A percentile compares a stretch with the other conserved stretches of the same genome.
Evolutionary conservation across 345 rosid genomes (phyloP).

Genomic region (Populus alba): DNA sequence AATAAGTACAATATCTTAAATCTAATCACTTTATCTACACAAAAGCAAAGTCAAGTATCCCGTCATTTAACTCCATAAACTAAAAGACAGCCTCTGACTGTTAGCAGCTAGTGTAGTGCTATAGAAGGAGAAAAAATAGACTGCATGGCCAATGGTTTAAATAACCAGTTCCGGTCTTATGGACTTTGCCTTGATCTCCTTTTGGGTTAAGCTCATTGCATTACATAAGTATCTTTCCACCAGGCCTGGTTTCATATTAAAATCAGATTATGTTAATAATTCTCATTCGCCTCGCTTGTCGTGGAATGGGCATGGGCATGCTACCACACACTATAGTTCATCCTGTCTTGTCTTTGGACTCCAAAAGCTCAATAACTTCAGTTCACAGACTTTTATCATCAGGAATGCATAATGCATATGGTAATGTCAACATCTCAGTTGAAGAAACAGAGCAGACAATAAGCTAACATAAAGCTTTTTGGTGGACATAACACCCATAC

Average conservation of each 20-base stretch:
- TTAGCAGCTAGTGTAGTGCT: background rate
- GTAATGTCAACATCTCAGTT: background rate
- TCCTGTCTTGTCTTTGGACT: background rate
- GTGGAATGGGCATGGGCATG: background rate
- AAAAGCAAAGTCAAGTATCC: background rate
- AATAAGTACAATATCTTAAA: background rate
- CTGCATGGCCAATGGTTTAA: too few relatives aligned
- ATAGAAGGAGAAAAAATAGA: background rate
- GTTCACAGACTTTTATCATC: background rate
- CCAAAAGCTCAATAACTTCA: background rate
- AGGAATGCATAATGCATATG: background rate
- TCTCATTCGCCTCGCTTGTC: background rate
- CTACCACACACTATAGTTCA: background rate
- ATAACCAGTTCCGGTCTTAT: background rate
- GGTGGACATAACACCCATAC: background rate
- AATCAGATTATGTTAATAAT: background rate
- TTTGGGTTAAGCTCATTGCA: background rate
- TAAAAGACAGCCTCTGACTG: background rate
- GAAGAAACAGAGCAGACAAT: background rate
- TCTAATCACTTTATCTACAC: background rate
- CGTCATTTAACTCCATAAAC: background rate
- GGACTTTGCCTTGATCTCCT: background rate
- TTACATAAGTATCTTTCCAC: background rate
- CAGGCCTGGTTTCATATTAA: background rate
- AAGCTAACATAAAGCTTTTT: background rate